phyloP scores from a whole-genome alignment of 805 yeast species.

The Ogataea dorogensis region DNA sequence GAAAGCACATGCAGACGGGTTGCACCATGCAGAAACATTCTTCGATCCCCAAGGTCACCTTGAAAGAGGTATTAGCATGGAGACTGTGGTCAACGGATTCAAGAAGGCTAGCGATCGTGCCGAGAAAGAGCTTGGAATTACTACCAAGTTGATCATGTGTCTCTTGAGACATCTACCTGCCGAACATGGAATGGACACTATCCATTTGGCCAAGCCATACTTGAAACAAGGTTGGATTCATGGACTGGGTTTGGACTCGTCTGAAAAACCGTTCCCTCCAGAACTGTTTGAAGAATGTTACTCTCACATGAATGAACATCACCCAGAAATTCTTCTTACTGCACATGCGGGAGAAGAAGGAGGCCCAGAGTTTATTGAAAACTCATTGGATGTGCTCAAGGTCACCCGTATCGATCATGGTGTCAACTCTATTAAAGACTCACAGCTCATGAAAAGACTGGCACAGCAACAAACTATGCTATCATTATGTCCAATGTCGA shows the following conservation, averaged over 20 bases:
- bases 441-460: constrained; percentile 52
- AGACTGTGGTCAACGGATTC: constrained; percentile 63
- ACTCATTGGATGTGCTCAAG: constrained; percentile 55
- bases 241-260: constrained; percentile 80
- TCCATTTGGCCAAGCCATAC: constrained; percentile 51
- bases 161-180: constrained; percentile 73
- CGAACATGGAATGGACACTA: constrained; percentile 53
- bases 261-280: constrained; percentile 80
- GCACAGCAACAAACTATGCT: constrained; percentile 56
- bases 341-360: constrained; percentile 94
- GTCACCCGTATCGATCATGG: constrained; percentile 82
- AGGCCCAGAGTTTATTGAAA: constrained; percentile 62
- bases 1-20: constrained; percentile 57
- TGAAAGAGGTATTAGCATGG: constrained; percentile 60
- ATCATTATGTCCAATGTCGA: constrained; percentile 76
- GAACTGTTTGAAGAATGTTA: constrained; percentile 65
- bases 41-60: constrained; percentile 87
- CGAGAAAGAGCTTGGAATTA: constrained; percentile 53
- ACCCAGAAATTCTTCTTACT: constrained; percentile 59
- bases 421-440: constrained; percentile 58
- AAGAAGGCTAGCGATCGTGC: constrained; percentile 67
- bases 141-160: constrained; percentile 79
- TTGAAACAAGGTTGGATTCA: constrained; percentile 58
- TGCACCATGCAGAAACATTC: constrained; percentile 71
- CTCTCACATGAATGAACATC: constrained; percentile 42